phyloP scores from a whole-genome alignment of 2,329 filamentous ascomycete species.

The Sporothrix variecibatus region DNA sequence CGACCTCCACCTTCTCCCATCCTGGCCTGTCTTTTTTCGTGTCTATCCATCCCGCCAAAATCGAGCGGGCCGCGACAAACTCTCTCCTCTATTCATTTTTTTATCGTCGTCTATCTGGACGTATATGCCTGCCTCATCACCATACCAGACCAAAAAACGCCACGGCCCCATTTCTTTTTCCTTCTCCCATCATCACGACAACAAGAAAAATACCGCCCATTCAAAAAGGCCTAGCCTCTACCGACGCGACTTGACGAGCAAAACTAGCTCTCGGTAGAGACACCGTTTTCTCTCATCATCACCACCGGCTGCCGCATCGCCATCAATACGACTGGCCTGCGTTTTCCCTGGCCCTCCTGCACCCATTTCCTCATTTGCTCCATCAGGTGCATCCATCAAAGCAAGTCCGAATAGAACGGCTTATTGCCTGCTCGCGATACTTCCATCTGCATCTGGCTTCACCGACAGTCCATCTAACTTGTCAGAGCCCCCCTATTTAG shows the following conservation, averaged over 20 bases:
- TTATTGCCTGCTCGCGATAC: not conserved
- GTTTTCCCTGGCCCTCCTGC: not conserved
- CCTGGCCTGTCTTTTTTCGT: conserved; percentile 17
- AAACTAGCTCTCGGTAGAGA: not conserved
- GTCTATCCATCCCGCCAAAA: not conserved
- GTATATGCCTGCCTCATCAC: not conserved
- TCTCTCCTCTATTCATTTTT: not conserved
- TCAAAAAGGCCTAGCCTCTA: not conserved
- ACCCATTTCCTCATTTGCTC: not conserved
- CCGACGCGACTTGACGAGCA: not conserved
- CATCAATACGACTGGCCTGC: not conserved
- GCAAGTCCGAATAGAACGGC: not conserved
- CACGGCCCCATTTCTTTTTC: not conserved
- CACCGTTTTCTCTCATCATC: not conserved
- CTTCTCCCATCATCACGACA: not conserved
- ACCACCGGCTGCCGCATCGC: not conserved
- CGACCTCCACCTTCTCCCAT: conserved; percentile 10
- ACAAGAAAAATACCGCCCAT: not conserved
- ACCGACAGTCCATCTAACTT: not conserved
- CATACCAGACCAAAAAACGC: not conserved
- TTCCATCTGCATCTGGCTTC: not conserved
- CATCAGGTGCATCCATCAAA: not conserved
- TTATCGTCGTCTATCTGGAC: not conserved
- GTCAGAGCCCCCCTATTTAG: not conserved
- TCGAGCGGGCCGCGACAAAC: not conserved